Percentiles rank a stretch among this genome's conserved stretches.
phyloP scores from a whole-genome alignment of 352 stramenopile genomes.

The Globisporangium parvum region DNA sequence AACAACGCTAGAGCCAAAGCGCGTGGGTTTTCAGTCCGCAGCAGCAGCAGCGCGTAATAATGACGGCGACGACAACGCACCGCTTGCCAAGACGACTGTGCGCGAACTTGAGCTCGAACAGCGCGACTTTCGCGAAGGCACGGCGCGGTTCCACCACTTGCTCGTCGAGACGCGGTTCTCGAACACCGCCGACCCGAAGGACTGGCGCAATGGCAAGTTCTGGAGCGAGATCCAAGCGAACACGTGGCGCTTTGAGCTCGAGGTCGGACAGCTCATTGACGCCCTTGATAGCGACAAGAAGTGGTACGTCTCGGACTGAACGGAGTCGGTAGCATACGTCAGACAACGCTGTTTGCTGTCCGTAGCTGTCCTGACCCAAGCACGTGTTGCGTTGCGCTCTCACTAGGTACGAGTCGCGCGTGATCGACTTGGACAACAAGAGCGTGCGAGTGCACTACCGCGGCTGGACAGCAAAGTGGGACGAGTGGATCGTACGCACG shows the following conservation, averaged over 20 bases:
- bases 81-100: conserved; percentile 13
- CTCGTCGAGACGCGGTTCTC: conserved; percentile 47
- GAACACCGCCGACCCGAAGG: conserved; percentile 8
- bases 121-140: conserved; percentile 47
- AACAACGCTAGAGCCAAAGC: conserved; percentile 3
- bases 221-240: conserved; percentile 57
- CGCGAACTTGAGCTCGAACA: conserved; percentile 47
- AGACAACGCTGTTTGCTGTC: too few relatives aligned
- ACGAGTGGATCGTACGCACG: conserved; percentile 92
- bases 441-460: conserved; percentile 94
- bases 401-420: conserved; percentile 52
- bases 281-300: conserved; percentile 71
- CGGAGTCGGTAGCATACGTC: too few relatives aligned
- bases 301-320: conserved; percentile 28
- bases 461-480: conserved; percentile 95
- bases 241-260: conserved; percentile 53
- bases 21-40: conserved; percentile 7
- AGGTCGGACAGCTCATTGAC: conserved; percentile 57
- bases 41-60: neutral
- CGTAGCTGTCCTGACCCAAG: neutral
- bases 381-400: neutral
- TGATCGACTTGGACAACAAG: conserved; percentile 31
- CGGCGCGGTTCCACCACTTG: conserved; percentile 56
- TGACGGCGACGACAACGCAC: neutral
- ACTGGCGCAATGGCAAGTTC: conserved; percentile 55